Evolutionary conservation across 1,284 basidiomycete species (phyloP).

Genomic region (Salmacisia buchloeana): DNA sequence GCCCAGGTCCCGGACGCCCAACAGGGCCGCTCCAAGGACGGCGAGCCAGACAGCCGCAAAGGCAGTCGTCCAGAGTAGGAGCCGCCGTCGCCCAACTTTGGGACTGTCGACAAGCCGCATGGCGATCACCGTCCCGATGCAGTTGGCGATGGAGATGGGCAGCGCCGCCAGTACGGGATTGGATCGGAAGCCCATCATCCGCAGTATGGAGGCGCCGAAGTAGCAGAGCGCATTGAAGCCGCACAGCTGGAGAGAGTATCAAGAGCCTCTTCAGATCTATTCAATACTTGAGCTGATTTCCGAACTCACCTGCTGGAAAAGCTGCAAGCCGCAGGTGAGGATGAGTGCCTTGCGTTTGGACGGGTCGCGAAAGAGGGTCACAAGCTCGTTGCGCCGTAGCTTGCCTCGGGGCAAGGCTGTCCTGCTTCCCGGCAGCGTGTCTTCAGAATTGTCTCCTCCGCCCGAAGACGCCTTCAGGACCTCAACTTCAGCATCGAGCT

Average conservation of each 20-base stretch:
- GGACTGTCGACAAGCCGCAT: constrained; percentile 29
- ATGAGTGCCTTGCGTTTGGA: constrained; percentile 25
- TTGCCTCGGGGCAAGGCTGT: constrained; percentile 3
- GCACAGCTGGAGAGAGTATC: not conserved
- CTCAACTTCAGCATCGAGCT: constrained; percentile 29
- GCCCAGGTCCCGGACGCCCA: constrained; percentile 16
- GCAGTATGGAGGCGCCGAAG: constrained; percentile 26
- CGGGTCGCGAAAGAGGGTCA: constrained; percentile 19
- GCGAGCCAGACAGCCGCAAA: constrained; percentile 23
- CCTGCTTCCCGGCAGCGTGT: too few species aligned
- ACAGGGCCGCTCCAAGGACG: constrained; percentile 24
- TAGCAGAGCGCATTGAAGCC: constrained; percentile 28
- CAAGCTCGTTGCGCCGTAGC: constrained; percentile 14
- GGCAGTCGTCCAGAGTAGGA: constrained; percentile 34
- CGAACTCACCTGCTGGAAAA: constrained; percentile 34
- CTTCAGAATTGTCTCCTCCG: not conserved
- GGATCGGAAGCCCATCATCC: constrained; percentile 34
- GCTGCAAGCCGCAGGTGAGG: constrained; percentile 30
- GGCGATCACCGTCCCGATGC: constrained; percentile 30
- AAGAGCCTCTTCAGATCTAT: too few species aligned
- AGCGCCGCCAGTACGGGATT: constrained; percentile 40
- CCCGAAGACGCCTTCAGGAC: constrained; percentile 17
- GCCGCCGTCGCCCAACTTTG: constrained; percentile 27
- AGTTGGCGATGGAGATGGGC: constrained; percentile 36
- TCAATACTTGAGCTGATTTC: too few species aligned